These are phyloP conservation scores for Macrolepiota dolichaula DNA, from an alignment of 768 basidiomycete genomes.

Conservation along the genomic window DNA sequence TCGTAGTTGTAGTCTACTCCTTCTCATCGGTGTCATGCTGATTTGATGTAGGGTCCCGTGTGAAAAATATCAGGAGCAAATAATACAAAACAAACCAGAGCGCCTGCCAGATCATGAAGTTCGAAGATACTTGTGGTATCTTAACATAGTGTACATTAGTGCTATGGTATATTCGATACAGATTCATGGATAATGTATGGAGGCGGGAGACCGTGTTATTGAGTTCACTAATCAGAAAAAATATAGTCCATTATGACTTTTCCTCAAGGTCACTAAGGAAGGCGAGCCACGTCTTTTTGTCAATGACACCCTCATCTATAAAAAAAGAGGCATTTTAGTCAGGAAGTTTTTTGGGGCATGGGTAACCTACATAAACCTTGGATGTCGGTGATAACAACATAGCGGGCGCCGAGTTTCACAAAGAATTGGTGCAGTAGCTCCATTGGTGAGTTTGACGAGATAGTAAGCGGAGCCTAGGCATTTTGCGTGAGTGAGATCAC, in stretches of 20 bases:
- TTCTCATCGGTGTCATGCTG: background rate
- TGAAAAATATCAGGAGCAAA: background rate
- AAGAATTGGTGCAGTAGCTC: constrained; percentile 94
- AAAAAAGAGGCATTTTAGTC: background rate
- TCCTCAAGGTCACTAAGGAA: constrained; percentile 78
- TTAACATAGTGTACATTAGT: background rate
- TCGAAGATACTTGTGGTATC: background rate
- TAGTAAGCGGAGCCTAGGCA: constrained; percentile 77
- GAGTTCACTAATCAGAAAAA: background rate
- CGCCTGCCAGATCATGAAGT: too few relatives aligned
- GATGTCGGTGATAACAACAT: constrained; percentile 79
- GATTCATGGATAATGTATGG: constrained; percentile 11
- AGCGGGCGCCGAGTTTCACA: constrained; percentile 88
- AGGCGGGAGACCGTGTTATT: background rate
- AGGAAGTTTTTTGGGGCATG: background rate
- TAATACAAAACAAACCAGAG: background rate
- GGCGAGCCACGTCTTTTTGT: constrained; percentile 92
- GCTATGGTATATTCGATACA: background rate
- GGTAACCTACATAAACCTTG: constrained; percentile 71
- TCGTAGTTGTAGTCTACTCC: constrained; percentile 25
- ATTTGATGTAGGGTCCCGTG: background rate
- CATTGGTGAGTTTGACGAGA: constrained; percentile 81
- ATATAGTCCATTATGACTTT: constrained; percentile 25
- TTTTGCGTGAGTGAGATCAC: background rate
- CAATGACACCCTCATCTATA: constrained; percentile 84